Base-by-base conservation (phyloP, 2,329 filamentous ascomycete species). In the Aspergillus hiratsukae region DNA sequence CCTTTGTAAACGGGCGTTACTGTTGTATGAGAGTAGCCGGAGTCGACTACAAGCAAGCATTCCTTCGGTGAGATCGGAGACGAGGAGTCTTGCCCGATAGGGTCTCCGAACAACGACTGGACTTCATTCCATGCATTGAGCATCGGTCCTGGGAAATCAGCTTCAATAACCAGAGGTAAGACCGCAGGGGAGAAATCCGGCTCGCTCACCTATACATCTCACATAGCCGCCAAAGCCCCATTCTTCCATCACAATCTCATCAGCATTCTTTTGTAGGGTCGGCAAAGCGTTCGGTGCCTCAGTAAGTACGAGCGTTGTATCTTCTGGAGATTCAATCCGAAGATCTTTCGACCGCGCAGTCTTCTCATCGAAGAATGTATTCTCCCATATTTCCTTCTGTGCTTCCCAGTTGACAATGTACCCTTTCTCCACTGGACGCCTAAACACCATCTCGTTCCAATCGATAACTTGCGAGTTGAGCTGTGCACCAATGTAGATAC, bases 161-260 rank as follows among this genome's bases (percentile, higher is more conserved):
- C 28, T 49, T 19, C 29, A 51, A 23, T 21, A 14, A 19, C 28
- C 50, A 35, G 52, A 21, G 35, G 19, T 7, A 29, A 49, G 29
- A 48, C 21, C 11, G 21, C 19, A 41, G 14, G 27, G 10, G 51
- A 23, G 3, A 21, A 54, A 25, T 35, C 28, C 49, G 43, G 46
- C 35, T 58, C 71, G 84, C 78, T 64, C 70, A 83, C 89, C 89
- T 61, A 89, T 78, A 56, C 84, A 87, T 58, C 94, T 85, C 62
- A 88, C 88, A 75, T 96, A 96, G 63, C 89, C 88, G 10, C 87
- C 84, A 74, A 99, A 99, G 2, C 90, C 90, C 77, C 94, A 99
- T 71, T 97, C 92, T 70, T 99, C 94, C 78, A 99, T 97, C 1
- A 97, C 85, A 69, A 99, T 91, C 77, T 99, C 93, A 69, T 99